These are phyloP conservation scores for Penicillium cinerascens DNA, from an alignment of 495 filamentous ascomycete genomes.

Conservation along the genomic window DNA sequence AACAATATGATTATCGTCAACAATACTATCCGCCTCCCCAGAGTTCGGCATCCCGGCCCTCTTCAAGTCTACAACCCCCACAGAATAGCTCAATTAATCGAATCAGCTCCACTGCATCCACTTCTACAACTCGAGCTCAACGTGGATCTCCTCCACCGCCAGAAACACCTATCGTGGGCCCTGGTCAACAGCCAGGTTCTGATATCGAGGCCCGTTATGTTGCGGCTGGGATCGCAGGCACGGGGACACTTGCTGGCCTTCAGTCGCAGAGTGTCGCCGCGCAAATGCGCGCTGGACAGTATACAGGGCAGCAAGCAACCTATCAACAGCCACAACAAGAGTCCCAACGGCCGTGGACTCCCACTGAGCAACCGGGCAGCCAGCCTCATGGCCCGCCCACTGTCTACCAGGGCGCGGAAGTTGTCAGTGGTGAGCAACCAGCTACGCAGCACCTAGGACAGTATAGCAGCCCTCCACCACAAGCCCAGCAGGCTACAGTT, in stretches of 20 bases:
- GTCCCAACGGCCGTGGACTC: constrained; percentile 83
- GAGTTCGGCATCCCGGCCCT: constrained; percentile 28
- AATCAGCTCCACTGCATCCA: constrained; percentile 83
- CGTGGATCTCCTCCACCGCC: constrained; percentile 93
- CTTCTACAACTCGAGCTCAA: constrained; percentile 86
- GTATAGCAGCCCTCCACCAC: constrained; percentile 25
- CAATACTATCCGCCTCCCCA: constrained; percentile 64
- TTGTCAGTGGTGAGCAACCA: constrained; percentile 41
- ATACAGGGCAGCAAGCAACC: constrained; percentile 52
- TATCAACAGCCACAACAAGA: constrained; percentile 44
- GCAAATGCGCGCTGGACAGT: constrained; percentile 70
- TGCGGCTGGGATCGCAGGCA: constrained; percentile 81
- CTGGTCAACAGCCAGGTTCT: constrained; percentile 62
- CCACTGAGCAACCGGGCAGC: constrained; percentile 84
- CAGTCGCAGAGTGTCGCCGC: constrained; percentile 83
- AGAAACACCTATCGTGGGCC: constrained; percentile 84
- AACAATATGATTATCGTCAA: constrained; percentile 55
- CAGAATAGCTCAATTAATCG: constrained; percentile 59
- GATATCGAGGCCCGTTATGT: constrained; percentile 89
- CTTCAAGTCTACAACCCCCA: constrained; percentile 38
- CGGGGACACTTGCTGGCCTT: constrained; percentile 71
- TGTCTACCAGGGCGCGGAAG: constrained; percentile 79
- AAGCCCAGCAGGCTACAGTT: constrained; percentile 18
- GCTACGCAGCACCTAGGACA: constrained; percentile 31
- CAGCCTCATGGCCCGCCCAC: constrained; percentile 90